A percentile compares a stretch with the other conserved stretches of the same genome.
These are phyloP conservation scores for Phytopythium delawarense DNA, from an alignment of 352 stramenopile genomes.

Conservation along the genomic window DNA sequence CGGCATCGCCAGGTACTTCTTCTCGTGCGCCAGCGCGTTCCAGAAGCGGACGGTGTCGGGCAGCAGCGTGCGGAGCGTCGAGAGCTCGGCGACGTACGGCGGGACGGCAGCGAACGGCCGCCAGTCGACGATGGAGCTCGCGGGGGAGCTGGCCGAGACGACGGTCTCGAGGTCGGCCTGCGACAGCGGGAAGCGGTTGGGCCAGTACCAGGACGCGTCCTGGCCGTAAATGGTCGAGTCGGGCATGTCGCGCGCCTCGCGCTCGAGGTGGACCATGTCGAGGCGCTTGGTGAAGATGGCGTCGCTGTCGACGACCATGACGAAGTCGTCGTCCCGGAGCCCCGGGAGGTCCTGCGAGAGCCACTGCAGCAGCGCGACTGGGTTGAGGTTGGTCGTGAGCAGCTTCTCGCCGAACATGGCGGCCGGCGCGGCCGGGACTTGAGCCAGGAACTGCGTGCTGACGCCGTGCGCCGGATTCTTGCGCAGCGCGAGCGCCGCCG, in stretches of 20 bases:
- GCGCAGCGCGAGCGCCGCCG: conserved; percentile 26
- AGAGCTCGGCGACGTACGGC: conserved; percentile 64
- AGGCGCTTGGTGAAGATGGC: conserved; percentile 79
- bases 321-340: conserved; percentile 49
- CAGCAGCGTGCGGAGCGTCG: conserved; percentile 42
- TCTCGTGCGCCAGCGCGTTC: conserved; percentile 37
- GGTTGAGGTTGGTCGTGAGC: conserved; percentile 62
- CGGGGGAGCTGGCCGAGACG: conserved; percentile 36
- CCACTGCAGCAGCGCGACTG: conserved; percentile 49
- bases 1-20: conserved; percentile 64
- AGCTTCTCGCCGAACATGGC: conserved; percentile 54
- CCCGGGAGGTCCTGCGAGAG: conserved; percentile 29
- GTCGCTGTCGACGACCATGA: conserved; percentile 80
- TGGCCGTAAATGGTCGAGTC: conserved; percentile 58
- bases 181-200: conserved; percentile 38
- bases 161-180: conserved; percentile 29
- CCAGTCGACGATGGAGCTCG: conserved; percentile 54
- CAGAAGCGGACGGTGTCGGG: conserved; percentile 46
- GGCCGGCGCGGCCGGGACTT: conserved; percentile 16
- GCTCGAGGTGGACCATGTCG: conserved; percentile 66
- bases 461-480: conserved; percentile 54
- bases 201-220: conserved; percentile 79
- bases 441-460: conserved; percentile 36
- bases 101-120: conserved; percentile 65
- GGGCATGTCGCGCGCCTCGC: conserved; percentile 54